Percentiles rank a stretch among this genome's conserved stretches.
Evolutionary conservation across 2,329 filamentous ascomycete genomes (phyloP).

Genomic region (Trematosphaeria pertusa): DNA sequence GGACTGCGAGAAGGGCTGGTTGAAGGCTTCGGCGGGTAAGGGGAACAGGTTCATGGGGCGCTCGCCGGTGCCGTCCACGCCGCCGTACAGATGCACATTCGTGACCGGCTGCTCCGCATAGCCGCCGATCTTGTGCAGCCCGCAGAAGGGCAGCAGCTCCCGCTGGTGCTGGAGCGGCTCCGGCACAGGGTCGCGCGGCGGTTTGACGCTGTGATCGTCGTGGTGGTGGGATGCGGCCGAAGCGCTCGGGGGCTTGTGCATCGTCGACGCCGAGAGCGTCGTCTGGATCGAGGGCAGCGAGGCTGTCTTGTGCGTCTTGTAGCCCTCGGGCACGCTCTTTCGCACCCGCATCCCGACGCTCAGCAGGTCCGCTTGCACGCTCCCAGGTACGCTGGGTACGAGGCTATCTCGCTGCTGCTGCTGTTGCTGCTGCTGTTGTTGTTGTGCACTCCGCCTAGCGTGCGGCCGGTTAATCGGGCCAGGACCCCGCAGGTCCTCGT

Average conservation of each 20-base stretch:
- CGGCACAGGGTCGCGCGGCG: constrained; percentile 28
- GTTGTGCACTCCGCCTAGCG: constrained; percentile 16
- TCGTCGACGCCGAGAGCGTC: too few species aligned
- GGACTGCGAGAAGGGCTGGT: constrained; percentile 43
- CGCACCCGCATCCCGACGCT: constrained; percentile 93
- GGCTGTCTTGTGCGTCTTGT: constrained; percentile 72
- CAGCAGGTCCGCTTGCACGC: constrained; percentile 81
- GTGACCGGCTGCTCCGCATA: constrained; percentile 64
- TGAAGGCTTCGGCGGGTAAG: constrained; percentile 42
- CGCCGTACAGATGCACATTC: constrained; percentile 41
- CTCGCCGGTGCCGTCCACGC: constrained; percentile 46
- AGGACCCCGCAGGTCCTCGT: constrained; percentile 34
- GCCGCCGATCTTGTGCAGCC: constrained; percentile 77
- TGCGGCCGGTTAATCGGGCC: constrained; percentile 34
- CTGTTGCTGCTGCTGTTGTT: constrained; percentile 15
- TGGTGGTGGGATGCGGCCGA: constrained; percentile 16
- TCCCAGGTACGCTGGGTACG: constrained; percentile 64
- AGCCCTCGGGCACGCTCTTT: constrained; percentile 91
- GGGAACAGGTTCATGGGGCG: constrained; percentile 36
- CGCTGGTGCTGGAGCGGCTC: constrained; percentile 46
- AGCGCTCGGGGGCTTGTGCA: constrained; percentile 22
- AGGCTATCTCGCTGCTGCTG: constrained; percentile 19
- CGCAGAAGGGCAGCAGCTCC: constrained; percentile 82
- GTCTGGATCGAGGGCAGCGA: constrained; percentile 34
- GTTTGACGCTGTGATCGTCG: constrained; percentile 28